phyloP scores from a whole-genome alignment of 805 yeast genomes.

The Pichia californica region DNA sequence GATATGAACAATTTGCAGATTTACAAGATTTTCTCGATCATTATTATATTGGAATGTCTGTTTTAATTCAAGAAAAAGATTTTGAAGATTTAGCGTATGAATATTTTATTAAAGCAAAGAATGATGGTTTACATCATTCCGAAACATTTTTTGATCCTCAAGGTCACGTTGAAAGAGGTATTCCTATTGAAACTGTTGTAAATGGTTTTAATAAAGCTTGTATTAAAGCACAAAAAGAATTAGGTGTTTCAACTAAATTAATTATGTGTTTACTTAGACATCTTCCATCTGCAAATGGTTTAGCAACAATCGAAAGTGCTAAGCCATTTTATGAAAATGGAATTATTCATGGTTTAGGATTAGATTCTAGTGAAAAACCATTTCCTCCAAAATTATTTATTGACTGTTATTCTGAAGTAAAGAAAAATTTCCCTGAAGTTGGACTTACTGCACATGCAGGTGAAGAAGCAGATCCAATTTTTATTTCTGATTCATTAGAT shows the following conservation, averaged over 20 bases:
- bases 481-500: conserved; percentile 53
- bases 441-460: conserved; percentile 84
- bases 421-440: conserved; percentile 43
- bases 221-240: conserved; percentile 49
- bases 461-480: conserved; percentile 80
- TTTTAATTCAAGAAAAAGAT: conserved; percentile 62
- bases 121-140: conserved; percentile 59
- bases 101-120: conserved; percentile 53
- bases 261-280: conserved; percentile 83
- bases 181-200: conserved; percentile 53
- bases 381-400: conserved; percentile 67
- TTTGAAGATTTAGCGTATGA: conserved; percentile 74
- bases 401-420: conserved; percentile 52
- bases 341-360: conserved; percentile 68
- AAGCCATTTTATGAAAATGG: conserved; percentile 47
- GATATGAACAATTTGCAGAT: conserved; percentile 58
- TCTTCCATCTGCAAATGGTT: conserved; percentile 53
- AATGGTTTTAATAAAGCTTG: conserved; percentile 65
- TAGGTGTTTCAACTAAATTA: conserved; percentile 60
- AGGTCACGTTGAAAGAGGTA: conserved; percentile 67
- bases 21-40: conserved; percentile 73
- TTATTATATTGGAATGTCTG: conserved; percentile 77
- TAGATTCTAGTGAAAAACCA: conserved; percentile 73
- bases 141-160: conserved; percentile 85
- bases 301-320: conserved; percentile 51